Evolutionary conservation across 1,139 yeast genomes (phyloP).

Genomic region (Taphrina flavorubra): DNA sequence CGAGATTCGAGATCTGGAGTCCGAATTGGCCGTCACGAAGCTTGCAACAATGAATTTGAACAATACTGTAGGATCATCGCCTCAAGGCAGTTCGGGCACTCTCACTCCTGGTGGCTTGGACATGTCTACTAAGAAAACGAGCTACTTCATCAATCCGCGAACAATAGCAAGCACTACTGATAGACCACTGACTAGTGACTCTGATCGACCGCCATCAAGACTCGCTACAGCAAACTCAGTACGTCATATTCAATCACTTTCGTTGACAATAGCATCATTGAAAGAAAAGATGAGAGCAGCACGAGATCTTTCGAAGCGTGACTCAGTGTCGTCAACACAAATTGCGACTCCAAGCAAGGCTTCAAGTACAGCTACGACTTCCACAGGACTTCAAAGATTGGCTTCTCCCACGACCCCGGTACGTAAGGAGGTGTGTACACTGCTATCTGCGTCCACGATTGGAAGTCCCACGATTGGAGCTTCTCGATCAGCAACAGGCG

Average conservation of each 20-base stretch:
- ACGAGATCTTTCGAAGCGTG: neutral
- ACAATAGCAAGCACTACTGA: neutral
- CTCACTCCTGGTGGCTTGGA: neutral
- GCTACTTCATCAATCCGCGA: slow-evolving; percentile 1
- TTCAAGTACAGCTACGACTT: neutral
- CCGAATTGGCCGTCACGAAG: slow-evolving; percentile 49
- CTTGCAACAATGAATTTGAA: slow-evolving; percentile 1
- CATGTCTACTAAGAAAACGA: neutral
- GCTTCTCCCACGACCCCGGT: neutral
- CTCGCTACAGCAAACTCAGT: slow-evolving; percentile 14
- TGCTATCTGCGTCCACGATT: too few relatives aligned
- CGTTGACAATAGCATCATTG: slow-evolving; percentile 4
- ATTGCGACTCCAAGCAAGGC: neutral
- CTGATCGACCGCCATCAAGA: slow-evolving; percentile 18
- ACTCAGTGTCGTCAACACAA: neutral
- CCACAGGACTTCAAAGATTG: neutral
- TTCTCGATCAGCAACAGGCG: too few relatives aligned
- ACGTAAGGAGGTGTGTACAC: too few relatives aligned
- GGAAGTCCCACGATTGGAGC: too few relatives aligned
- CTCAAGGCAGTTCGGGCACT: neutral
- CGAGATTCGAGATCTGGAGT: slow-evolving; percentile 51
- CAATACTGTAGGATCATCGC: neutral
- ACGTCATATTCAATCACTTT: slow-evolving; percentile 11
- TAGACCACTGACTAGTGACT: neutral
- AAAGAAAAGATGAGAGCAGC: slow-evolving; percentile 27